Conservation (phyloP, 2,329 filamentous ascomycete genomes). For the Myrmaecium sp. region DNA sequence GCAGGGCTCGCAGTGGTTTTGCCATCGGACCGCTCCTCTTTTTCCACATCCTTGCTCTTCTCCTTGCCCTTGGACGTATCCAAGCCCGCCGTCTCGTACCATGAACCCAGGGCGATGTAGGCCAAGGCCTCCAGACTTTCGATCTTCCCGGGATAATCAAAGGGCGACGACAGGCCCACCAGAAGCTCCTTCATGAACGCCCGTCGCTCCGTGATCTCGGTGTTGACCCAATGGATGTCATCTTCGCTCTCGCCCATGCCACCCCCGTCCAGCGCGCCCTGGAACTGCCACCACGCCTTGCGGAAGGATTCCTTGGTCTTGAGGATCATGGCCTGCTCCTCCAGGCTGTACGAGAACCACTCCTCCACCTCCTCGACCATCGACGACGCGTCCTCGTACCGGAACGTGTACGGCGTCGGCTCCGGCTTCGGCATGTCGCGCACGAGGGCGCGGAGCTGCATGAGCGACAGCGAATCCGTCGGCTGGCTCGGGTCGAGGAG, state of each 20-base stretch:
- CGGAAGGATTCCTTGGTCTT: constrained; percentile 63
- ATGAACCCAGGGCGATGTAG: constrained; percentile 30
- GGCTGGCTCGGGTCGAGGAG: constrained; percentile 15
- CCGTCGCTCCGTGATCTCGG: constrained; percentile 36
- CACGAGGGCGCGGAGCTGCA: constrained; percentile 28
- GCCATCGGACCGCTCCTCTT: constrained; percentile 7
- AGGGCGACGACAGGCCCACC: constrained; percentile 13
- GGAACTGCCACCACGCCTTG: constrained; percentile 43
- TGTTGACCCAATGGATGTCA: constrained; percentile 48
- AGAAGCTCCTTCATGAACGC: constrained; percentile 37
- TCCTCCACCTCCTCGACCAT: constrained; percentile 87
- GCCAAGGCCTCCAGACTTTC: constrained; percentile 26
- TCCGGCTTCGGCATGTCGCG: constrained; percentile 26
- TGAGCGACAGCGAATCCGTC: constrained; percentile 29
- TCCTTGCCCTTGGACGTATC: constrained; percentile 3
- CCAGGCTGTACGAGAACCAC: constrained; percentile 88
- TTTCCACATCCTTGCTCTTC: constrained; percentile 4
- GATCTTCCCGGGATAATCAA: constrained; percentile 14
- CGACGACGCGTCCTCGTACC: constrained; percentile 31
- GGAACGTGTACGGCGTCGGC: constrained; percentile 57
- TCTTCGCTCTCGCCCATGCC: constrained; percentile 22
- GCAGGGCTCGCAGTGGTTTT: too few relatives aligned
- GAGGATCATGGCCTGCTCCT: constrained; percentile 65
- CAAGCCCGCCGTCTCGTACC: constrained; percentile 32
- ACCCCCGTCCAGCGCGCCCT: constrained; percentile 30